Evolutionary conservation across 495 filamentous ascomycete genomes (phyloP).

Genomic region (Daldinia caldariorum): DNA sequence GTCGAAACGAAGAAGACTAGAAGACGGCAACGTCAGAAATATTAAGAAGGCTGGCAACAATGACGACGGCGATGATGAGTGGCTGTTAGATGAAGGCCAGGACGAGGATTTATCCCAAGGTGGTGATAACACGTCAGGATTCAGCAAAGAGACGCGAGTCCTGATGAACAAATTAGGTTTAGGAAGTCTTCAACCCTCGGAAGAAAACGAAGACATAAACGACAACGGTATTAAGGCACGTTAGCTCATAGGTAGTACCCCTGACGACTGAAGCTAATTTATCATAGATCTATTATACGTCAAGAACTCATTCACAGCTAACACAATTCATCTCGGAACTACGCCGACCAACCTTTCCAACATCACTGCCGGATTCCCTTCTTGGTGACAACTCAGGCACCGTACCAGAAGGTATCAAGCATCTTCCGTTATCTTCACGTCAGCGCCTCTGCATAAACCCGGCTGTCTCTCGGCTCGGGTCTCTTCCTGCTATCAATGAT

Average conservation of each 20-base stretch:
- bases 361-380: constrained; percentile 57
- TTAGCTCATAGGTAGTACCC: constrained; percentile 15
- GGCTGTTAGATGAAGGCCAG: constrained; percentile 81
- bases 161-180: constrained; percentile 69
- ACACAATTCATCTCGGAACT: constrained; percentile 94
- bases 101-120: constrained; percentile 66
- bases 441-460: constrained; percentile 95
- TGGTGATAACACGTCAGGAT: constrained; percentile 46
- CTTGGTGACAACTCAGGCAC: constrained; percentile 41
- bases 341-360: constrained; percentile 79
- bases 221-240: constrained; percentile 71
- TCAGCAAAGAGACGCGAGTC: constrained; percentile 70
- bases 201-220: constrained; percentile 60
- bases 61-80: constrained; percentile 74
- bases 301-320: constrained; percentile 93
- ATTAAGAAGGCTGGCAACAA: constrained; percentile 35
- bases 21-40: constrained; percentile 42
- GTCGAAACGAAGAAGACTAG: constrained; percentile 50
- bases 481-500: constrained; percentile 89
- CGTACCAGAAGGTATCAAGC: constrained; percentile 75
- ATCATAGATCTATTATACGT: constrained; percentile 86
- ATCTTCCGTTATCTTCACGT: constrained; percentile 87
- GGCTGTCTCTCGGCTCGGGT: constrained; percentile 74
- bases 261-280: constrained; percentile 8
- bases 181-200: constrained; percentile 36